These are phyloP conservation scores for Rachicladosporium sp. DNA, from an alignment of 2,329 filamentous ascomycete genomes.

Conservation along the genomic window DNA sequence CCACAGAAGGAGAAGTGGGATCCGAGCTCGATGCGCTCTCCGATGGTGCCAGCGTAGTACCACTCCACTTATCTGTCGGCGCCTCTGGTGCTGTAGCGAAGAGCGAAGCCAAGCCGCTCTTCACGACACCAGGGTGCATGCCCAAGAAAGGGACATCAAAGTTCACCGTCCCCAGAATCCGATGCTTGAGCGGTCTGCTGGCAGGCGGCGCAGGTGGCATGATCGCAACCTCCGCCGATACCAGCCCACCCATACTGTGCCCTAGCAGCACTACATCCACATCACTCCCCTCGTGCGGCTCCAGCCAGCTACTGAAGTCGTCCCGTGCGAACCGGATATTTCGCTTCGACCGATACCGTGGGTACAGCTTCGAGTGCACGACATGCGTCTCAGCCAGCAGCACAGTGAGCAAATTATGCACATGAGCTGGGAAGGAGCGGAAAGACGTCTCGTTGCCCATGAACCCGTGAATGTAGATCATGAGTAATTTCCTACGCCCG, in stretches of 20 bases:
- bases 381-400: slow-evolving; percentile 60
- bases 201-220: slow-evolving; percentile 28
- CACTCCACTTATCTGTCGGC: slow-evolving; percentile 12
- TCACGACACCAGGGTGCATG: slow-evolving; percentile 76
- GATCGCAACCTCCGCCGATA: slow-evolving; percentile 67
- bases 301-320: slow-evolving; percentile 72
- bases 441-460: slow-evolving; percentile 83
- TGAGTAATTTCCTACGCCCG: slow-evolving; percentile 45
- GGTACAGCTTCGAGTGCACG: slow-evolving; percentile 78
- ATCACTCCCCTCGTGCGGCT: slow-evolving; percentile 58
- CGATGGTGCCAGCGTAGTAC: background rate
- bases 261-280: slow-evolving; percentile 76
- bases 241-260: slow-evolving; percentile 79
- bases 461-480: slow-evolving; percentile 84
- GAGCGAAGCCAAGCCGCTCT: slow-evolving; percentile 67
- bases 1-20: background rate
- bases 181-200: slow-evolving; percentile 48
- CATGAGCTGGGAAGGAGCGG: slow-evolving; percentile 73
- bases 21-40: background rate
- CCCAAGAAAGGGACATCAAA: slow-evolving; percentile 81
- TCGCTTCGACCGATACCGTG: slow-evolving; percentile 64
- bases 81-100: slow-evolving; percentile 44
- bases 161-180: slow-evolving; percentile 66
- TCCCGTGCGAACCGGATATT: slow-evolving; percentile 62
- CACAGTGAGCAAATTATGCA: slow-evolving; percentile 61